Evolutionary conservation across 768 basidiomycete species (phyloP), one percentile per base, ranked within the genome.

Genomic region (Boletus edulis): DNA sequence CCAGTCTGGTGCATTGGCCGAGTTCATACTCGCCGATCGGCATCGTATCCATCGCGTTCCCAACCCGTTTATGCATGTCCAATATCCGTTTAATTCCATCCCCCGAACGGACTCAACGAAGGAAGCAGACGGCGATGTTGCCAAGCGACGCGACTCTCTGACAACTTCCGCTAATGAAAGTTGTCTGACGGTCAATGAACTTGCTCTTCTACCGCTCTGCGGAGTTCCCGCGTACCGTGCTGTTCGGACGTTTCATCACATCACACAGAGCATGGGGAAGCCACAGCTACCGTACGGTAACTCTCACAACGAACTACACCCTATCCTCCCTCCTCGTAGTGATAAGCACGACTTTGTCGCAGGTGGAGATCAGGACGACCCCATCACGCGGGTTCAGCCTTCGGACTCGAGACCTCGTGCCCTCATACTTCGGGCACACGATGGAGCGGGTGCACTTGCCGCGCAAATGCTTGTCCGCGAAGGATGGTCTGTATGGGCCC

Each of bases 211-310:
- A 0, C 89, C 94, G 3, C 73, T 92, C 3, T 82, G 83, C 43
- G 94, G 89, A 4, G 75, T 96, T 24, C 79, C 86, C n/a, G 91
- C 93, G 0, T 85, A 91, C 62, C 84, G 94, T 14, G 91, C 91
- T 1, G 78, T 93, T 10, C 82, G 88, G 42, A 87, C 88, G 0
- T 82, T 87, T 57, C 73, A 78, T 22, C 71, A 61, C 39, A 69
- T 72, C 14, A 72, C 69, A 13, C 57, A 58, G 38, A 53, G 55
- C n/a, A 47, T 64, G 56, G 66, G 63, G 6, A 64, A 52, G 47
- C 51, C 59, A 46, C 64, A 52, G 55, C 51, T 71, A 13, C 61
- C 54, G n/a, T 61, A 61, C 27, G 71, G 58, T 5, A 51, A 62
- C 20, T 65, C 61, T 49, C 64, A 70, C 40, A 60, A 61, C n/a